phyloP scores from a whole-genome alignment of 1,139 yeast species.

The Saccharomycopsis hybrid region DNA sequence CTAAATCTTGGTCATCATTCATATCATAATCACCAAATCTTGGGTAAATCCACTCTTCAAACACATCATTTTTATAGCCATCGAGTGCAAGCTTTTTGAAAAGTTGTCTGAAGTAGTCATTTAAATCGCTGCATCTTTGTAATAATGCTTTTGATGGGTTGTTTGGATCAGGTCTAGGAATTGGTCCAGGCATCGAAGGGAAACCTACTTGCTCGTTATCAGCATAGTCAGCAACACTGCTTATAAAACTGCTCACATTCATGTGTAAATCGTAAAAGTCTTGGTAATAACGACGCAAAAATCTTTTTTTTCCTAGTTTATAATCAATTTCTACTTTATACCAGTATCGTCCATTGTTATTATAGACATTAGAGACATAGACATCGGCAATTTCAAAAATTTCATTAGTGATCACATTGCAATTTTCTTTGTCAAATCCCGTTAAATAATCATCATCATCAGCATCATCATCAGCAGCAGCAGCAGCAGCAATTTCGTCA shows the following conservation, averaged over 20 bases:
- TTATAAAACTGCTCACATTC: neutral
- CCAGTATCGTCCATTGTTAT: conserved; percentile 52
- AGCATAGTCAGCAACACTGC: neutral
- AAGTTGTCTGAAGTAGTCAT: conserved; percentile 25
- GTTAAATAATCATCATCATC: conserved; percentile 13
- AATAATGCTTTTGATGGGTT: conserved; percentile 25
- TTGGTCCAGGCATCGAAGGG: conserved; percentile 30
- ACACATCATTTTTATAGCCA: conserved; percentile 23
- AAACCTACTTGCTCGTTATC: conserved; percentile 12
- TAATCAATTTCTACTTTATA: conserved; percentile 47
- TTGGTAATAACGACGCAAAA: conserved; percentile 51
- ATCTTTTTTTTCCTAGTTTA: conserved; percentile 39
- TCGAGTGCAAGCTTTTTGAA: conserved; percentile 25
- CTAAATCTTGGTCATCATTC: conserved; percentile 16
- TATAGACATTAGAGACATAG: conserved; percentile 51
- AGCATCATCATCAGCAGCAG: no score
- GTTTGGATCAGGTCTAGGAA: conserved; percentile 29
- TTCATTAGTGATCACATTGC: neutral
- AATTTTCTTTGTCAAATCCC: conserved; percentile 16
- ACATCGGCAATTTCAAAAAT: conserved; percentile 33
- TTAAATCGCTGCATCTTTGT: conserved; percentile 28
- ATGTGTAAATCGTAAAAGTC: conserved; percentile 52
- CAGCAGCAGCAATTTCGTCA: no score
- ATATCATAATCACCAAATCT: conserved; percentile 27
- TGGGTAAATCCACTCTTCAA: conserved; percentile 26